These are phyloP conservation scores for Camellia granthamiana DNA, from an alignment of 148 eudicot genomes.

Conservation along the genomic window DNA sequence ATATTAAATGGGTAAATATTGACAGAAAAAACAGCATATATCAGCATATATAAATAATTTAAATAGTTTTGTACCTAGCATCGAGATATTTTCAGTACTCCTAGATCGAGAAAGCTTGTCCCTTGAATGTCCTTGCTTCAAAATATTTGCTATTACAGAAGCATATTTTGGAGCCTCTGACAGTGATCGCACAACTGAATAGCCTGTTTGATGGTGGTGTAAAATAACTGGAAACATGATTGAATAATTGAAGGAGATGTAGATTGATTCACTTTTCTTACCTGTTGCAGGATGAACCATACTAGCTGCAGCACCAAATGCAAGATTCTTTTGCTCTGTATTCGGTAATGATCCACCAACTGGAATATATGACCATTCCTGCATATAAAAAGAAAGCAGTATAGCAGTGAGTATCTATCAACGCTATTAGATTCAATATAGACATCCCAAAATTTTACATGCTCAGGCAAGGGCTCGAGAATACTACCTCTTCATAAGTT, in stretches of 20 bases:
- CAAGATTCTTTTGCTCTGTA: slow-evolving; percentile 93
- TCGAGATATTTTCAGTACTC: slow-evolving; percentile 62
- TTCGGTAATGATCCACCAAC: slow-evolving; percentile 97
- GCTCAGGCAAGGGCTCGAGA: neutral
- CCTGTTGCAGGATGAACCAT: slow-evolving; percentile 99
- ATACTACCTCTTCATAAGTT: slow-evolving; percentile 84
- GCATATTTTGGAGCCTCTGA: slow-evolving; percentile 98
- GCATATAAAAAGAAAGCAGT: slow-evolving; percentile 23
- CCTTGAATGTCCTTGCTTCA: slow-evolving; percentile 44
- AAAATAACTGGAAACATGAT: neutral
- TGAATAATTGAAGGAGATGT: slow-evolving; percentile 5
- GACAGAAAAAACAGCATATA: neutral
- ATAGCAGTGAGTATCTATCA: neutral
- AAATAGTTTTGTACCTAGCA: slow-evolving; percentile 53
- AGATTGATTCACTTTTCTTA: slow-evolving; percentile 15
- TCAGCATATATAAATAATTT: neutral
- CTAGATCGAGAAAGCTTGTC: slow-evolving; percentile 33
- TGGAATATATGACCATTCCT: slow-evolving; percentile 99
- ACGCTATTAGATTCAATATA: neutral
- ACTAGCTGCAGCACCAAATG: slow-evolving; percentile 99
- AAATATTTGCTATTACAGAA: slow-evolving; percentile 68
- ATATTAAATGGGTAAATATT: neutral
- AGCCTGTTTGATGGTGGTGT: slow-evolving; percentile 46
- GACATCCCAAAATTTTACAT: neutral
- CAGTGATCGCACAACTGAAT: slow-evolving; percentile 90